phyloP scores from a whole-genome alignment of 306 rosid species.

The Fragaria vesca region DNA sequence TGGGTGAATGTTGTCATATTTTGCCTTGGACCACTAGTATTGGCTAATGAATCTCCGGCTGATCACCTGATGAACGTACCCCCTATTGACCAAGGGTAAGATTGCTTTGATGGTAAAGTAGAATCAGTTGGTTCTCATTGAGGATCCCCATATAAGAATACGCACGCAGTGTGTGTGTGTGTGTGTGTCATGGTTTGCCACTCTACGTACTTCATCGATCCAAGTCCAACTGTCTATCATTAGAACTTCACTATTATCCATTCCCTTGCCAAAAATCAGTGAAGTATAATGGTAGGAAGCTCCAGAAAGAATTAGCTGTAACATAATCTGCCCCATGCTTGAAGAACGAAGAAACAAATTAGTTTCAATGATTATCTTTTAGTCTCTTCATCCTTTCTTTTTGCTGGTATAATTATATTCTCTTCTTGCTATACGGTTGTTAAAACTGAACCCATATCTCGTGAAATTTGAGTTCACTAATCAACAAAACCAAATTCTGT shows the following conservation, averaged over 20 bases:
- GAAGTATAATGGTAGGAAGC: neutral
- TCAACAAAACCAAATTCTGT: neutral
- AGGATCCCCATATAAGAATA: neutral
- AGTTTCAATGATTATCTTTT: neutral
- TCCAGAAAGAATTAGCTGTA: neutral
- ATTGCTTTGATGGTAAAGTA: neutral
- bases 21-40: slow-evolving; percentile 78
- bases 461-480: neutral
- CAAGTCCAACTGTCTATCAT: neutral
- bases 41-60: slow-evolving; percentile 87
- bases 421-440: neutral
- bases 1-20: slow-evolving; percentile 95
- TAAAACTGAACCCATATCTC: neutral
- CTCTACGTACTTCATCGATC: neutral
- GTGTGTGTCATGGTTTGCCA: too few species aligned
- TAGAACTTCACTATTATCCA: neutral
- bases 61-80: slow-evolving; percentile 63
- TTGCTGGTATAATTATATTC: neutral
- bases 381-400: neutral
- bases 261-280: neutral
- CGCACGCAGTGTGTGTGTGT: too few species aligned
- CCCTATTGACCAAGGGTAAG: slow-evolving; percentile 70
- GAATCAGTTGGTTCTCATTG: neutral
- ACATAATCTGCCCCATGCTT: neutral
- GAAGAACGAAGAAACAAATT: too few species aligned